Percentiles rank a stretch among this genome's conserved stretches.
Conservation (phyloP, 2,329 filamentous ascomycete genomes). For the Gremmenia infestans region DNA sequence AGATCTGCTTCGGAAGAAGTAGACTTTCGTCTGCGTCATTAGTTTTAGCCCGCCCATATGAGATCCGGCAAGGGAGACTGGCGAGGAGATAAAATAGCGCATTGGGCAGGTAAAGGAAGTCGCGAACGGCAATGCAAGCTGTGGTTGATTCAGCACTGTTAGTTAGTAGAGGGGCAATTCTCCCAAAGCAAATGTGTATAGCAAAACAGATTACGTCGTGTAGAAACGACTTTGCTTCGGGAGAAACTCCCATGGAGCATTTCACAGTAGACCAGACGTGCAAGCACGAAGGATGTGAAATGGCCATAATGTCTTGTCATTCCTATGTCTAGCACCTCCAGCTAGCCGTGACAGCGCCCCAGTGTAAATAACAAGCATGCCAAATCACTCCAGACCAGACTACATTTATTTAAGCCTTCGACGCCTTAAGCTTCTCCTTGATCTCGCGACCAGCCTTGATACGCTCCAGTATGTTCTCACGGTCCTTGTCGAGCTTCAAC, state of each 20-base stretch:
- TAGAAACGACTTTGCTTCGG: slow-evolving; percentile 47
- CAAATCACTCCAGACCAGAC: slow-evolving; percentile 20
- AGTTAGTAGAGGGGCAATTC: slow-evolving; percentile 25
- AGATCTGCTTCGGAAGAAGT: slow-evolving; percentile 40
- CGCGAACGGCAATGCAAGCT: no score
- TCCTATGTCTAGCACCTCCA: slow-evolving; percentile 28
- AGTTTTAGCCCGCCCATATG: slow-evolving; percentile 87
- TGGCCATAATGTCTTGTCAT: slow-evolving; percentile 52
- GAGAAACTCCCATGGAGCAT: slow-evolving; percentile 71
- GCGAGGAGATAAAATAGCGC: slow-evolving; percentile 88
- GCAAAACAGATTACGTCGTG: slow-evolving; percentile 23
- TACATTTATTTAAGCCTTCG: slow-evolving; percentile 26
- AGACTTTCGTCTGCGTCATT: slow-evolving; percentile 75
- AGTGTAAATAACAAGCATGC: slow-evolving; percentile 8
- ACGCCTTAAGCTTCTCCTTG: slow-evolving; percentile 51
- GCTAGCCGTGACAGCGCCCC: slow-evolving; percentile 5
- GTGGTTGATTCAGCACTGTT: neutral
- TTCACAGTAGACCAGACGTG: slow-evolving; percentile 49
- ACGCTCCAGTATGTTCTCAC: slow-evolving; percentile 81
- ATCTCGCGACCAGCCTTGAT: slow-evolving; percentile 76
- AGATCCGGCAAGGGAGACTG: slow-evolving; percentile 49
- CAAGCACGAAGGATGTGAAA: slow-evolving; percentile 53
- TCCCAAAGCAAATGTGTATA: slow-evolving; percentile 30
- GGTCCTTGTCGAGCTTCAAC: slow-evolving; percentile 97
- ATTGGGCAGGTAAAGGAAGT: neutral